A percentile compares a stretch with the other conserved stretches of the same genome.
Conservation (phyloP, 768 basidiomycete species). For the Lactarius akahatsu region DNA sequence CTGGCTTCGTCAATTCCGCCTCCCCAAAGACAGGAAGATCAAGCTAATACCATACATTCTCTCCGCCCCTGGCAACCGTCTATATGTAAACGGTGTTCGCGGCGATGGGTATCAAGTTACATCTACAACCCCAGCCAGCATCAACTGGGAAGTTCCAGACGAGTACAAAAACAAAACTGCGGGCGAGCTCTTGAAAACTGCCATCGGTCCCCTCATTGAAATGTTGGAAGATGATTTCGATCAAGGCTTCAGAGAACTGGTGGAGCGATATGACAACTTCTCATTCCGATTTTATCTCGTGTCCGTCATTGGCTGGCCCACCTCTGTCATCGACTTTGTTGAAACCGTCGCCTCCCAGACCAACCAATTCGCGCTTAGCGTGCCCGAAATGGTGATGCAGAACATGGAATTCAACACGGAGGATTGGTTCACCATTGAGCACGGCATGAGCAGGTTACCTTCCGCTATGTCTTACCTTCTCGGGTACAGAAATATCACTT, state of each 20-base stretch:
- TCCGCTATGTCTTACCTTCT: slow-evolving; percentile 29
- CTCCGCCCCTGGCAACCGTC: slow-evolving; percentile 24
- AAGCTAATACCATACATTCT: slow-evolving; percentile 26
- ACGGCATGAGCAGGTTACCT: slow-evolving; percentile 31
- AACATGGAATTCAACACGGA: slow-evolving; percentile 31
- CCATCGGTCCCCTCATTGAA: slow-evolving; percentile 21
- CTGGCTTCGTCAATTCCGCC: slow-evolving; percentile 11
- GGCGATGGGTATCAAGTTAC: slow-evolving; percentile 14
- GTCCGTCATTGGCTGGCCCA: slow-evolving; percentile 22
- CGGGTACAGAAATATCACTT: slow-evolving; percentile 31
- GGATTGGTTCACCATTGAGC: slow-evolving; percentile 28
- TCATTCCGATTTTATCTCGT: slow-evolving; percentile 31
- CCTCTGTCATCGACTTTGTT: slow-evolving; percentile 29
- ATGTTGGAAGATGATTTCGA: slow-evolving; percentile 23
- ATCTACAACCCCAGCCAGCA: background rate
- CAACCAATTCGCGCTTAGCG: slow-evolving; percentile 33
- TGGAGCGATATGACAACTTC: slow-evolving; percentile 27
- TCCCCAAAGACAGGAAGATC: slow-evolving; percentile 21
- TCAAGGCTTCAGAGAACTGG: slow-evolving; percentile 24
- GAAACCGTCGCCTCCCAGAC: slow-evolving; percentile 32
- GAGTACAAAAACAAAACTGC: slow-evolving; percentile 22
- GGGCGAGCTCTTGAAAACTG: slow-evolving; percentile 19
- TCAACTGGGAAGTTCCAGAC: slow-evolving; percentile 23
- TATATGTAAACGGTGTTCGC: slow-evolving; percentile 22
- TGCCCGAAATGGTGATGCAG: slow-evolving; percentile 32